Conservation (phyloP, 345 rosid genomes). For the Citrus reticulata region DNA sequence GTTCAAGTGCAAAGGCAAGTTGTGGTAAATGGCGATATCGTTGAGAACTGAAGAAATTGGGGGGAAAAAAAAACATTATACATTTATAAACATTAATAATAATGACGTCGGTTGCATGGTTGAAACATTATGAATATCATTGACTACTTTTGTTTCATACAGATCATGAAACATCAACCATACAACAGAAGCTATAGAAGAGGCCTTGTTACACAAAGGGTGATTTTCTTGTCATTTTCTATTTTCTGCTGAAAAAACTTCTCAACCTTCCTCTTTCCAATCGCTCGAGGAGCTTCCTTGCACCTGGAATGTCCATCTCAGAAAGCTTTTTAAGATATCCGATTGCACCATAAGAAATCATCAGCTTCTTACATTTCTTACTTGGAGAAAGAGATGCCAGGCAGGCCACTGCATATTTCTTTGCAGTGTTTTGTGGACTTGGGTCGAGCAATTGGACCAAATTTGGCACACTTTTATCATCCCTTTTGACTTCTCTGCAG, state of each 20-base stretch:
- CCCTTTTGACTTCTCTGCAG: slow-evolving; percentile 62
- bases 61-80: not conserved
- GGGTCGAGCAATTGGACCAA: slow-evolving; percentile 88
- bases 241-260: slow-evolving; percentile 67
- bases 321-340: slow-evolving; percentile 88
- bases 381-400: slow-evolving; percentile 64
- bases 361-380: slow-evolving; percentile 86
- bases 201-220: slow-evolving; percentile 18
- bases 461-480: slow-evolving; percentile 69
- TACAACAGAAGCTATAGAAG: slow-evolving; percentile 8
- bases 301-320: slow-evolving; percentile 85
- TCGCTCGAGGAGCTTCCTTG: slow-evolving; percentile 81
- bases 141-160: slow-evolving; percentile 39
- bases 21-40: not conserved
- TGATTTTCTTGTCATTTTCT: slow-evolving; percentile 12
- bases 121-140: slow-evolving; percentile 4
- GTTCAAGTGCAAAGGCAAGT: not conserved
- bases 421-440: slow-evolving; percentile 72
- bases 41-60: not conserved
- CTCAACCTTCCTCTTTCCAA: slow-evolving; percentile 76
- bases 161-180: slow-evolving; percentile 43
- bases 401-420: slow-evolving; percentile 76
- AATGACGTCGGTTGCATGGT: slow-evolving; percentile 18
- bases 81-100: slow-evolving; percentile 8
- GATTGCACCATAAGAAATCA: slow-evolving; percentile 93